Evolutionary conservation across 192 early-diverging fungal species (phyloP).

Genomic region (Diversispora epigaea): DNA sequence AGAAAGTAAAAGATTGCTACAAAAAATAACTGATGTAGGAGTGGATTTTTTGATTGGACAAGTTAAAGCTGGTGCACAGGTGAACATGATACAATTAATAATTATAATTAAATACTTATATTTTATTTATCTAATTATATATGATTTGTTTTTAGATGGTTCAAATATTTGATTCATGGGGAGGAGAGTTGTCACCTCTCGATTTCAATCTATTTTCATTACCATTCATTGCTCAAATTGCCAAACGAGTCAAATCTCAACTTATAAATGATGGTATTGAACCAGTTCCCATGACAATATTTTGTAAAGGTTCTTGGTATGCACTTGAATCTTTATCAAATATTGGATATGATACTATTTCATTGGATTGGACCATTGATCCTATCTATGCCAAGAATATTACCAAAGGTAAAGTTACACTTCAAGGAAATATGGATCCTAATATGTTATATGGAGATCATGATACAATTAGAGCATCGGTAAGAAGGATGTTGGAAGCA

Average conservation of each 20-base stretch:
- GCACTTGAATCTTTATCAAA: constrained; percentile 70
- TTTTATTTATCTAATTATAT: constrained; percentile 3
- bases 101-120: background rate
- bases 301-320: constrained; percentile 91
- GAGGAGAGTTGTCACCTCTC: constrained; percentile 82
- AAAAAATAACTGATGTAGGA: constrained; percentile 77
- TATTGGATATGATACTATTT: constrained; percentile 81
- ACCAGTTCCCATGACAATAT: constrained; percentile 85
- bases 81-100: constrained; percentile 34
- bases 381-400: constrained; percentile 59
- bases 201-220: constrained; percentile 85
- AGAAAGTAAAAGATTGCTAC: constrained; percentile 74
- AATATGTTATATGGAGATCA: constrained; percentile 72
- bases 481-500: constrained; percentile 72
- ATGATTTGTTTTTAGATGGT: constrained; percentile 58
- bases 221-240: constrained; percentile 87
- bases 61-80: constrained; percentile 94
- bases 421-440: constrained; percentile 98
- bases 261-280: constrained; percentile 40
- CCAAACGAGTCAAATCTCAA: constrained; percentile 66
- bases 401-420: constrained; percentile 55
- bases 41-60: constrained; percentile 89
- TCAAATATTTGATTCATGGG: constrained; percentile 98
- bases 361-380: constrained; percentile 88
- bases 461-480: constrained; percentile 71